Conservation (phyloP, 2,329 filamentous ascomycete genomes). For the Calonectria naviculata region DNA sequence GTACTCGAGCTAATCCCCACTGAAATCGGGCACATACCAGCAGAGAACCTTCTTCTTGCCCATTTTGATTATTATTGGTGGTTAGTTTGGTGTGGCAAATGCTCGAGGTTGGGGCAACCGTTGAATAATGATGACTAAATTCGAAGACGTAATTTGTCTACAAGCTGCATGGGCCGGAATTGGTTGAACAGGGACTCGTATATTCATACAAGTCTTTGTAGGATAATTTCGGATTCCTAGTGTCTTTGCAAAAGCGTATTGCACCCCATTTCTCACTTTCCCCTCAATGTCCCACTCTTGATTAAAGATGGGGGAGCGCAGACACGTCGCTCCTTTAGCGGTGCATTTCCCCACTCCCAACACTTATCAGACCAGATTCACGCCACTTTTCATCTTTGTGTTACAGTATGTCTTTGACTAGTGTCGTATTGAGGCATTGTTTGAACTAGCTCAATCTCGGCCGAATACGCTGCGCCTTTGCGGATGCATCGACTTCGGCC, state of each 20-base stretch:
- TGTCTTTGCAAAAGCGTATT: not conserved
- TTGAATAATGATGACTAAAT: not conserved
- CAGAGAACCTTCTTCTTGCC: slow-evolving; percentile 51
- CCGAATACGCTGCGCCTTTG: not conserved
- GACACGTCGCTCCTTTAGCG: not conserved
- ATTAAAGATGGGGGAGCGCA: not conserved
- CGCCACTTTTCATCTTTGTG: not conserved
- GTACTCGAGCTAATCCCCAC: not conserved
- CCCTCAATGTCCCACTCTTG: slow-evolving; percentile 4
- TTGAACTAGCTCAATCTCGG: not conserved
- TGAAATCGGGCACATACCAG: slow-evolving; percentile 9
- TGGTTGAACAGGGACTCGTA: not conserved
- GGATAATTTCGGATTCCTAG: not conserved
- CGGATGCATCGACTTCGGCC: not conserved
- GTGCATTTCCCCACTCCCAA: not conserved
- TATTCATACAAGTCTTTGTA: not conserved
- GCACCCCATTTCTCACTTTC: not conserved
- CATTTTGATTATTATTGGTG: slow-evolving; percentile 33
- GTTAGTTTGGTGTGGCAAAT: not conserved
- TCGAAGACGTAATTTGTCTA: not conserved
- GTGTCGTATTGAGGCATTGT: not conserved
- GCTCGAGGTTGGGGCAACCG: not conserved
- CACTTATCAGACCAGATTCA: not conserved
- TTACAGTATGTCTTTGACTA: not conserved
- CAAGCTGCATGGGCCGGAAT: not conserved